These are phyloP conservation scores for Linum lewisii DNA, from an alignment of 345 rosid species.

Conservation along the genomic window DNA sequence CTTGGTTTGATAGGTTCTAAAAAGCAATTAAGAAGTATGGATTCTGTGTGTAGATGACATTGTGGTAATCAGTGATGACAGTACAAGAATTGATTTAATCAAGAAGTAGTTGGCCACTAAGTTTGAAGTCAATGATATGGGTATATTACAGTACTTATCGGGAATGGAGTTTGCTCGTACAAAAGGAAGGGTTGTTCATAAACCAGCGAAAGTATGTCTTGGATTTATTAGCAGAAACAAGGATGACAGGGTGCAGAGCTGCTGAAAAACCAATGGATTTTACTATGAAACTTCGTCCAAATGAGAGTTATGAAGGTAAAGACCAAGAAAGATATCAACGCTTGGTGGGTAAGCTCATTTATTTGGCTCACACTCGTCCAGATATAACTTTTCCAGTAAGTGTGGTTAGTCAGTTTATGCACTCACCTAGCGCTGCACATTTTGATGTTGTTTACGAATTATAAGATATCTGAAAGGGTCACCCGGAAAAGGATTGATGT, in stretches of 20 bases:
- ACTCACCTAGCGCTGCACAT: too few relatives aligned
- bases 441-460: too few relatives aligned
- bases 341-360: neutral
- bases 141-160: too few relatives aligned
- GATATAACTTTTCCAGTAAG: neutral
- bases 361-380: neutral
- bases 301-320: too few relatives aligned
- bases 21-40: neutral
- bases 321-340: too few relatives aligned
- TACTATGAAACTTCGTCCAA: neutral
- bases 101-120: neutral
- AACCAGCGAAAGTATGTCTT: too few relatives aligned
- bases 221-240: too few relatives aligned
- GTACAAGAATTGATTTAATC: neutral
- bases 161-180: too few relatives aligned
- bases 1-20: constrained; percentile 1
- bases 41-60: neutral
- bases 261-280: neutral
- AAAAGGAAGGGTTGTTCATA: too few relatives aligned
- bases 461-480: too few relatives aligned
- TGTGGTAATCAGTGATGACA: neutral
- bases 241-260: too few relatives aligned
- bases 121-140: neutral
- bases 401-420: neutral
- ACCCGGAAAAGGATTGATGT: too few relatives aligned